Percentiles rank a stretch among this genome's conserved stretches.
Conservation (phyloP, 768 basidiomycete genomes). For the Pisolithus albus region DNA sequence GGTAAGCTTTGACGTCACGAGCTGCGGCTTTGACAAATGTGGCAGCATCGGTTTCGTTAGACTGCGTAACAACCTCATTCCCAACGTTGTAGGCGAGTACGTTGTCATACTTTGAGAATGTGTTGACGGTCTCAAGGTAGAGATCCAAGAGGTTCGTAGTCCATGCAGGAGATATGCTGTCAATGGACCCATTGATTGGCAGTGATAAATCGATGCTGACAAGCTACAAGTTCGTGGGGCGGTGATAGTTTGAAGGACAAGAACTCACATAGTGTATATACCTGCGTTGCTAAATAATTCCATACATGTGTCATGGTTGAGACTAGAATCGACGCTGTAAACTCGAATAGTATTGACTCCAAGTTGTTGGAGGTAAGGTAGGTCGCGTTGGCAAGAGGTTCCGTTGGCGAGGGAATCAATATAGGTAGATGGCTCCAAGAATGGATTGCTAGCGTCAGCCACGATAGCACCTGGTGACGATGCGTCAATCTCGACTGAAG, state of each 20-base stretch:
- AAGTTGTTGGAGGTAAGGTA: slow-evolving; percentile 69
- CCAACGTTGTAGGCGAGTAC: slow-evolving; percentile 86
- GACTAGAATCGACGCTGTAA: slow-evolving; percentile 77
- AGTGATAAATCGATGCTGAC: slow-evolving; percentile 78
- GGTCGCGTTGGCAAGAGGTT: slow-evolving; percentile 66
- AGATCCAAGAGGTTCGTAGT: slow-evolving; percentile 71
- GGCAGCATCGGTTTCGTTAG: slow-evolving; percentile 52
- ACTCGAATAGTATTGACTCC: slow-evolving; percentile 78
- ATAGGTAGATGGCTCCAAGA: slow-evolving; percentile 67
- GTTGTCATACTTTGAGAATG: slow-evolving; percentile 82
- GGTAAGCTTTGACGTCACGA: slow-evolving; percentile 78
- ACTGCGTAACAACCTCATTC: slow-evolving; percentile 65
- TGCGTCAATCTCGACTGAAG: neutral
- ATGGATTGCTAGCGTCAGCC: slow-evolving; percentile 48
- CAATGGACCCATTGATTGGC: slow-evolving; percentile 80
- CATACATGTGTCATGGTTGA: slow-evolving; percentile 90
- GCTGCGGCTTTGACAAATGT: slow-evolving; percentile 89
- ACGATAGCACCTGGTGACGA: slow-evolving; percentile 29
- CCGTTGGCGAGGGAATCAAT: slow-evolving; percentile 70
- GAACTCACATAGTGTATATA: slow-evolving; percentile 81
- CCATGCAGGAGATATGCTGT: slow-evolving; percentile 70
- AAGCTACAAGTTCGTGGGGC: neutral
- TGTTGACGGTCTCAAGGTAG: slow-evolving; percentile 72
- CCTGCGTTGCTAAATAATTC: slow-evolving; percentile 61
- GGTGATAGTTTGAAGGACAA: neutral